Base-by-base conservation (phyloP, 2,329 filamentous ascomycete genomes). In the Sarocladium strictum region DNA sequence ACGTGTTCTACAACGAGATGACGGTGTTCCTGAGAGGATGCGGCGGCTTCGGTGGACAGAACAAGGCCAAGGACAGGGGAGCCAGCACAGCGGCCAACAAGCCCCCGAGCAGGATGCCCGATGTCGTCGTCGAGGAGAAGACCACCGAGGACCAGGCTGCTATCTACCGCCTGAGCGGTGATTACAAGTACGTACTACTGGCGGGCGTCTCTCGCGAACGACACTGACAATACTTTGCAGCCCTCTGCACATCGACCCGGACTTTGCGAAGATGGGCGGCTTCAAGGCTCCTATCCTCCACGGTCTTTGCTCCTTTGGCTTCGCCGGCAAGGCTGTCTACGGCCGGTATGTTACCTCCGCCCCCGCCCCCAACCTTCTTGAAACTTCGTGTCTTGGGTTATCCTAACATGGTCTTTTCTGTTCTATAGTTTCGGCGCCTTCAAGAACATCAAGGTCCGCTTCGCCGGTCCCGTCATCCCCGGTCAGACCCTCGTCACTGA, bases 261-360 rank as follows among this genome's bases (percentile, higher is more conserved):
- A 84, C 51, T 97, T 99, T 72, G 90, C 90, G 74, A 94, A 94
- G 76, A 86, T 96, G 63, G 94, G 93, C 57, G 94, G 94, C 57
- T 99, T 99, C 84, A 88, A 94, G 74, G 83, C 78, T 26, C 94
- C 94, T 12, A 99, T 99, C 68, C 78, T 99, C 54, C 94, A 99
- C 76, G 94, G 94, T n/a, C 83, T 99, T 35, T 96, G 91, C 81
- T 94, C 86, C 68, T 93, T 99, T 65, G 94, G 94, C 62, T 84
- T 97, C 61, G 86, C 89, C 15, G 90, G 87, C 60, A 97, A 96
- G 80, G 91, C 93, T 57, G 84, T 99, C 37, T 87, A 92, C 69
- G 82, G 90, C 72, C 86, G 79, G 59, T 67, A 59, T 29, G 64
- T 40, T 23, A 12, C 19, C 29, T n/a, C n/a, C n/a, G n/a, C 35